A percentile compares a stretch with the other conserved stretches of the same genome.
These are phyloP conservation scores for Diutina mesorugosa DNA, from an alignment of 1,139 yeast species.

Conservation along the genomic window DNA sequence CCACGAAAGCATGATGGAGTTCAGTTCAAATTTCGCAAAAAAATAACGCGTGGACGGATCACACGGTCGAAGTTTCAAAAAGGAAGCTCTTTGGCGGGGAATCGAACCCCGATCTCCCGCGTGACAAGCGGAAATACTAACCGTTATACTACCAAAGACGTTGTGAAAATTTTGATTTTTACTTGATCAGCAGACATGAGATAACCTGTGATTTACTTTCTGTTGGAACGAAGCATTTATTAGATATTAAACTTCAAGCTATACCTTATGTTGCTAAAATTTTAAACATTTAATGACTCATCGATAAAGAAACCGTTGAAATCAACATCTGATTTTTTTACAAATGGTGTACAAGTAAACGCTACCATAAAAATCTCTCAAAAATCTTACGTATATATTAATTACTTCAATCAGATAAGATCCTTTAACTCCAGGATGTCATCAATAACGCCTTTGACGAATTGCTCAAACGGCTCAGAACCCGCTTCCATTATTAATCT, in stretches of 20 bases:
- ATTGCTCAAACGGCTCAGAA: constrained; percentile 23
- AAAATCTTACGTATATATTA: too few relatives aligned
- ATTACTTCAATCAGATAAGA: neutral
- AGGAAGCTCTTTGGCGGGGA: neutral
- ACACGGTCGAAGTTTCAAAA: neutral
- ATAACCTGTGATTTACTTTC: too few relatives aligned
- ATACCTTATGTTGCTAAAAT: too few relatives aligned
- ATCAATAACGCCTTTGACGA: constrained; percentile 37
- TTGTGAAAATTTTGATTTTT: too few relatives aligned
- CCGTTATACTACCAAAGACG: neutral
- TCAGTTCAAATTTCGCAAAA: neutral
- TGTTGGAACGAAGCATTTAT: too few relatives aligned
- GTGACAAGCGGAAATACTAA: neutral
- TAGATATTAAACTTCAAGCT: too few relatives aligned
- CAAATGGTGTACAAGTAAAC: too few relatives aligned
- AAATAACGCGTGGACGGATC: neutral
- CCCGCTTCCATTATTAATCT: constrained; percentile 36
- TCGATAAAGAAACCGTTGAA: neutral
- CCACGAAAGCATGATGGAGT: neutral
- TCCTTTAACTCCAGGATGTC: constrained; percentile 47
- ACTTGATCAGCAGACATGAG: too few relatives aligned
- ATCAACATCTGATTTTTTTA: neutral
- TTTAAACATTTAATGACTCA: too few relatives aligned
- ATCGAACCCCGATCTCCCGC: neutral
- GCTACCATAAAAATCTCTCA: too few relatives aligned